Base-by-base conservation (phyloP, 2,329 filamentous ascomycete genomes). In the Aspergillus sp. region DNA sequence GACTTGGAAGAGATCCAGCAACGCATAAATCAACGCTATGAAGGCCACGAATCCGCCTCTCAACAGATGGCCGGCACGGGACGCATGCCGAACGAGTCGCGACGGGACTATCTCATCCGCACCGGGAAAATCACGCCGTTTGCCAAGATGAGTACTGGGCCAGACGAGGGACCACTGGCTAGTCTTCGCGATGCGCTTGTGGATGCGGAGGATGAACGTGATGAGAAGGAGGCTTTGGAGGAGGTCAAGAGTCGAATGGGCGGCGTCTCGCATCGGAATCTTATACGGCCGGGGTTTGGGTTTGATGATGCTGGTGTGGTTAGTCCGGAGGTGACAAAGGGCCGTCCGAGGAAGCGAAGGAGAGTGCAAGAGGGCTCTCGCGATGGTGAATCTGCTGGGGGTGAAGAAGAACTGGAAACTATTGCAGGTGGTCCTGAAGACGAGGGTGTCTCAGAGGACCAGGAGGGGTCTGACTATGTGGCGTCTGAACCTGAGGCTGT, bases 61-160 rank as follows among this genome's bases (percentile, higher is more conserved):
- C 67, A 71, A 1, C 67, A 72, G 30, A 60, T 63, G 9, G 68
- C 72, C 44, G 69, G 73, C 28, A 58, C 67, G 4, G 72, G 69
- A 48, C 81, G 80, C 45, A 69, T 91, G 47, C 82, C 86, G 1
- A 86, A 86, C 50, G 93, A 97, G 70, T 88, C 80, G 27, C 82
- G 88, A 50, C 81, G 90, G 43, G 90, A 95, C 41, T 98, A 86
- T 63, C 78, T 98, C 41, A 93, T 98, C 42, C 82, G 93, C 29
- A 98, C 91, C 0, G 93, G 93, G 51, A 97, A 97, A 69, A 97
- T 98, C 56, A 98, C 93, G 0, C 93, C 93, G 0, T 98, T 98
- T 60, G 86, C 89, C 5, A 86, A 84, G 52, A 79, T 94, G 57
- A 81, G 81, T 28, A 76, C 80, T 9, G 75, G 82, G 1, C 75